phyloP scores from a whole-genome alignment of 73 alveolate genomes.

The Durusdinium trenchii region DNA sequence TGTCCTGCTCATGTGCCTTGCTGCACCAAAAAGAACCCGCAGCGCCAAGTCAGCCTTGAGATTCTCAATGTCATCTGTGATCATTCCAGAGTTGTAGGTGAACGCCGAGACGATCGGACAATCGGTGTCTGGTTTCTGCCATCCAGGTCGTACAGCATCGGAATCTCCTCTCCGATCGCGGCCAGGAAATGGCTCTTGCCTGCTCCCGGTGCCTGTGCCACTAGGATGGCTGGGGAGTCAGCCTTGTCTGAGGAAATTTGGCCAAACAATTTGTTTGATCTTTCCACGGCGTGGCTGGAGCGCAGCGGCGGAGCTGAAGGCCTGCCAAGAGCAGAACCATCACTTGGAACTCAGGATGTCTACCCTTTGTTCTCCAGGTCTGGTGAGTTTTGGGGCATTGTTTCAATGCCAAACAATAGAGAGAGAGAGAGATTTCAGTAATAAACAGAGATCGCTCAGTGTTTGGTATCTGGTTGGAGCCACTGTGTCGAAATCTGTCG shows the following conservation, averaged over 20 bases:
- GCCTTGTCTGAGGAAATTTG: background rate
- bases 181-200: constrained; percentile 59
- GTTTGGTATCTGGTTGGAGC: too few species aligned
- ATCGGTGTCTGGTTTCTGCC: background rate
- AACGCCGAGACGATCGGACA: background rate
- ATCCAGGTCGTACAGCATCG: background rate
- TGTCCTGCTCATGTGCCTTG: background rate
- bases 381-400: too few species aligned
- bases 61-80: background rate
- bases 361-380: too few species aligned
- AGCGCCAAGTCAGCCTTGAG: background rate
- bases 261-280: constrained; percentile 17
- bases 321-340: too few species aligned
- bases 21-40: constrained; percentile 7
- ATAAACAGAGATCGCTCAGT: too few species aligned
- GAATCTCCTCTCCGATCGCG: constrained; percentile 5
- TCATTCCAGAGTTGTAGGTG: background rate
- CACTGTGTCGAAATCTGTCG: too few species aligned
- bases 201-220: constrained; percentile 15
- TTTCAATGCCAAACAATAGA: too few species aligned
- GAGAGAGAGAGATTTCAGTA: too few species aligned
- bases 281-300: too few species aligned
- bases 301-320: too few species aligned
- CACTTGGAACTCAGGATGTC: too few species aligned
- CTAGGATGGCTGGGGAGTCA: constrained; percentile 10